A percentile compares a stretch with the other conserved stretches of the same genome.
These are phyloP conservation scores for Cladophialophora yegresii DNA, from an alignment of 2,329 filamentous ascomycete genomes.

Conservation along the genomic window DNA sequence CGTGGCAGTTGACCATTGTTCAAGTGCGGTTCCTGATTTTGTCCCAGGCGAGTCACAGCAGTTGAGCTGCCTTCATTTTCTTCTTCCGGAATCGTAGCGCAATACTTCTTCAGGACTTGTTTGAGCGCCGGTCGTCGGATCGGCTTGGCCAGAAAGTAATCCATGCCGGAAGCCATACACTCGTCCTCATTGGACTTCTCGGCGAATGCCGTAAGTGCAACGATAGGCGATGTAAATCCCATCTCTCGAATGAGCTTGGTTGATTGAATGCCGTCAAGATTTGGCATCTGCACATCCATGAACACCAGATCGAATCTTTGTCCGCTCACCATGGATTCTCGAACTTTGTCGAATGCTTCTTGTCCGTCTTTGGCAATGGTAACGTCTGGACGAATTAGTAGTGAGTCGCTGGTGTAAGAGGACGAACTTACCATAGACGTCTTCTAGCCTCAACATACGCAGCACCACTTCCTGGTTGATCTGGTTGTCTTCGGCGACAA, in stretches of 20 bases:
- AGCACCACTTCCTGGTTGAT: conserved; percentile 64
- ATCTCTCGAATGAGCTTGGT: conserved; percentile 81
- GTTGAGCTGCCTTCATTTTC: conserved; percentile 43
- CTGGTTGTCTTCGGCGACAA: conserved; percentile 81
- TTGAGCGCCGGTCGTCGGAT: conserved; percentile 84
- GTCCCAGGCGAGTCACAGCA: conserved; percentile 16
- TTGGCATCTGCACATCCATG: conserved; percentile 96
- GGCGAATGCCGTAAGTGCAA: conserved; percentile 85
- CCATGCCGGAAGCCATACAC: conserved; percentile 86
- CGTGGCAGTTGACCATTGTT: conserved; percentile 3
- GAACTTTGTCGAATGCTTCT: conserved; percentile 84
- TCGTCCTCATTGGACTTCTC: conserved; percentile 87
- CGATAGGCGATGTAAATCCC: conserved; percentile 84
- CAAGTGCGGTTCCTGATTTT: not conserved
- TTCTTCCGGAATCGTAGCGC: conserved; percentile 78
- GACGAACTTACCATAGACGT: conserved; percentile 46
- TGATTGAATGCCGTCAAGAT: conserved; percentile 83
- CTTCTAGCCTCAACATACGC: conserved; percentile 60
- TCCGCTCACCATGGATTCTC: conserved; percentile 73
- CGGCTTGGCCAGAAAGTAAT: conserved; percentile 76
- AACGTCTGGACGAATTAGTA: conserved; percentile 68
- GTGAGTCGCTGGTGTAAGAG: conserved; percentile 55
- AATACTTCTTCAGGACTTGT: conserved; percentile 78
- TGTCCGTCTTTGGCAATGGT: conserved; percentile 84
- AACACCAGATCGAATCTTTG: conserved; percentile 83